phyloP scores from a whole-genome alignment of 192 early-diverging fungal genomes.

The Coemansia sp. region DNA sequence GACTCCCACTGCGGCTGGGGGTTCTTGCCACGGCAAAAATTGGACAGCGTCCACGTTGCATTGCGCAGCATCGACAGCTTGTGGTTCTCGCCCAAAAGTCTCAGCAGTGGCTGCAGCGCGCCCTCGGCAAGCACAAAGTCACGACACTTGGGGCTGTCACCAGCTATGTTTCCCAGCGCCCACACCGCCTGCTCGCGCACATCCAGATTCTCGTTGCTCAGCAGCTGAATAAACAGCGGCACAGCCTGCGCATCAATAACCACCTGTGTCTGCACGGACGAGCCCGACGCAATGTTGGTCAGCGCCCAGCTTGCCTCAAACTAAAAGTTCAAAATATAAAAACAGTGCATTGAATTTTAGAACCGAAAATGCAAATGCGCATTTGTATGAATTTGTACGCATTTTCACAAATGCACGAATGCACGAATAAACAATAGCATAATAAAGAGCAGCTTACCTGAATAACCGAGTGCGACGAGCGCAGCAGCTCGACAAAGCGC shows the following conservation, averaged over 20 bases:
- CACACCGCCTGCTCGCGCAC: conserved; percentile 98
- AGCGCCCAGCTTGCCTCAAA: conserved; percentile 99
- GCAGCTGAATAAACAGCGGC: conserved; percentile 85
- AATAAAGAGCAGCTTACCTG: conserved; percentile 56
- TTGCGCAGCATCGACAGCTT: conserved; percentile 98
- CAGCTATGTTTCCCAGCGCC: conserved; percentile 99
- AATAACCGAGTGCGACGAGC: conserved; percentile 77
- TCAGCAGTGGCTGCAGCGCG: conserved; percentile 84
- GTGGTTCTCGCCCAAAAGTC: conserved; percentile 82
- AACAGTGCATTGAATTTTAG: background rate
- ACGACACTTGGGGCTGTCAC: conserved; percentile 87
- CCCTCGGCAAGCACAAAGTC: conserved; percentile 83
- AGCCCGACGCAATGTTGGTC: conserved; percentile 98
- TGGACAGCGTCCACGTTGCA: conserved; percentile 98
- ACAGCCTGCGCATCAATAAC: conserved; percentile 93
- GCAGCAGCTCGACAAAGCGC: conserved; percentile 91
- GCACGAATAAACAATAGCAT: background rate
- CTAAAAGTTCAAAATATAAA: conserved; percentile 39
- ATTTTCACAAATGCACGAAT: background rate
- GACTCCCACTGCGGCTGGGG: conserved; percentile 87
- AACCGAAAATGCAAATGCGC: conserved; percentile 4
- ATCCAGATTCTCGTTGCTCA: conserved; percentile 78
- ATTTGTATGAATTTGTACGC: background rate
- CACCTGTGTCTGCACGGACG: conserved; percentile 88
- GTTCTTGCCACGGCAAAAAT: conserved; percentile 98